Conservation (phyloP, 306 rosid genomes). For the Casuarina glauca region DNA sequence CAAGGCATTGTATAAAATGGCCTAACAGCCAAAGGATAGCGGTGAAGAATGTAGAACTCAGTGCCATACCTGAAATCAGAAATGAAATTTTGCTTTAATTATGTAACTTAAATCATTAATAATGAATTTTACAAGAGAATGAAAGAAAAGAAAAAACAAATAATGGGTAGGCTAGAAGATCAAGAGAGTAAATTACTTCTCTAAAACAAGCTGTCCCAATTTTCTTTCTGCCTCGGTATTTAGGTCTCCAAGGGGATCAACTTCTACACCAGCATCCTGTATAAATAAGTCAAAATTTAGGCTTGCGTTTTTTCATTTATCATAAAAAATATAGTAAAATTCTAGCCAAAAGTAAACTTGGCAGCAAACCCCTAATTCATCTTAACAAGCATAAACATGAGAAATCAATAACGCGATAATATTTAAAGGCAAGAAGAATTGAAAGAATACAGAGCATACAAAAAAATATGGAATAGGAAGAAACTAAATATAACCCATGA, state of each 20-base stretch:
- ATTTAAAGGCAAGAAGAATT: not conserved
- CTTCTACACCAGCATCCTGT: conserved; percentile 80
- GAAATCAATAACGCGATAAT: not conserved
- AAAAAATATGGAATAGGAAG: not conserved
- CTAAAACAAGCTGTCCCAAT: conserved; percentile 74
- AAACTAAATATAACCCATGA: not conserved
- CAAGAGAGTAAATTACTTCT: conserved; percentile 54
- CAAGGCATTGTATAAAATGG: conserved; percentile 99
- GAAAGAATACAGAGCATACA: not conserved
- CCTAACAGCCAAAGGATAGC: conserved; percentile 84
- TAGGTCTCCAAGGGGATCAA: conserved; percentile 88
- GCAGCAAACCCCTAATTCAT: not conserved
- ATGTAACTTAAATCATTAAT: not conserved
- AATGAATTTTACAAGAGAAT: not conserved
- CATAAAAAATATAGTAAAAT: not conserved
- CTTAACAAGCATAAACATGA: not conserved
- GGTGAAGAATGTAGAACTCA: conserved; percentile 87
- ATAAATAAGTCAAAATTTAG: conserved; percentile 24
- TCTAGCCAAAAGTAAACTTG: not conserved
- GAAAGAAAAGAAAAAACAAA: conserved; percentile 1
- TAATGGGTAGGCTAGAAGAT: not conserved
- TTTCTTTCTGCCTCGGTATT: conserved; percentile 88
- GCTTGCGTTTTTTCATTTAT: not conserved
- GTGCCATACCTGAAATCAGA: conserved; percentile 65
- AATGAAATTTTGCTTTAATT: conserved; percentile 15